Conservation (phyloP, 257 asterid species). For the Thymus mandschuricus region DNA sequence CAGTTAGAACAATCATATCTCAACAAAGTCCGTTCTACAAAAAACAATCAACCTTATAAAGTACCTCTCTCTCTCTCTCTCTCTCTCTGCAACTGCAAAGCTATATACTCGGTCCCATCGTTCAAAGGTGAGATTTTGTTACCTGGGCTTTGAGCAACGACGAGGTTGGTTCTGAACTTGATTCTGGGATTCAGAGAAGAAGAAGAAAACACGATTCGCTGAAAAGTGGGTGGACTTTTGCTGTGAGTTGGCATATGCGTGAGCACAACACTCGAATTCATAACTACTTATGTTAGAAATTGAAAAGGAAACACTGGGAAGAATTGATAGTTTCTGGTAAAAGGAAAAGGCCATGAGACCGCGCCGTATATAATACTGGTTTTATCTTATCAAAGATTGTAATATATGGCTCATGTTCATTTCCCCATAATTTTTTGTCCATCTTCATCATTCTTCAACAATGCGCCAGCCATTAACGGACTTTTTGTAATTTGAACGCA, state of each 20-base stretch:
- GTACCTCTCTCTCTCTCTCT: neutral
- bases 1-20: neutral
- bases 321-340: neutral
- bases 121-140: neutral
- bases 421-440: neutral
- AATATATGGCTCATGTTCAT: neutral
- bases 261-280: constrained; percentile 13
- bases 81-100: neutral
- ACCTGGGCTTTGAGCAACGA: constrained; percentile 48
- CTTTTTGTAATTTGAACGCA: too few species aligned
- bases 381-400: neutral
- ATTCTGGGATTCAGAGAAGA: constrained; percentile 27
- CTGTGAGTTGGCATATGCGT: constrained; percentile 11
- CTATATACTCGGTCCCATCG: neutral
- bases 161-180: constrained; percentile 33
- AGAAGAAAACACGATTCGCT: constrained; percentile 26
- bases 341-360: neutral
- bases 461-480: too few species aligned
- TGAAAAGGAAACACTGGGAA: neutral
- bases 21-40: neutral
- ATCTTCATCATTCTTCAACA: too few species aligned
- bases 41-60: constrained; percentile 6
- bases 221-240: neutral
- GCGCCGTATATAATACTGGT: neutral
- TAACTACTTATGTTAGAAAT: neutral